Percentiles rank a stretch among this genome's conserved stretches.
phyloP scores from a whole-genome alignment of 176 grass and related monocot species.

The Carex parvula region DNA sequence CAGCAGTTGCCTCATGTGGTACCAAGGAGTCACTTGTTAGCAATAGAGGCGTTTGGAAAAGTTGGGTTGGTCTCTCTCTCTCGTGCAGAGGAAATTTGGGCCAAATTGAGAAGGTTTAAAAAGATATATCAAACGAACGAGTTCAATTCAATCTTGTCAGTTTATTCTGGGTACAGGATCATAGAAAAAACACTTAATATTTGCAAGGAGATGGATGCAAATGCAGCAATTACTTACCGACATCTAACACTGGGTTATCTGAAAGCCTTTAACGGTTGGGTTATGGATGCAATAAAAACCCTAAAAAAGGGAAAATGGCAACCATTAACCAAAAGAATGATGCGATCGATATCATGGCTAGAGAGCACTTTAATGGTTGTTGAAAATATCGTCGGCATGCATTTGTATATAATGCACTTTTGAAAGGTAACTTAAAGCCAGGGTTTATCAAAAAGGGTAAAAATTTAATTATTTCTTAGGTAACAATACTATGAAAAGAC shows the following conservation, averaged over 20 bases:
- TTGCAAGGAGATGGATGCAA: neutral
- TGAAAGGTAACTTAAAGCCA: too few relatives aligned
- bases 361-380: conserved; percentile 33
- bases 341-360: conserved; percentile 74
- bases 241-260: conserved; percentile 3
- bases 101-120: conserved; percentile 46
- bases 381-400: too few relatives aligned
- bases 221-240: too few relatives aligned
- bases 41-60: conserved; percentile 84
- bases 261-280: conserved; percentile 46
- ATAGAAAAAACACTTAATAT: conserved; percentile 45
- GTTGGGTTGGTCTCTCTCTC: conserved; percentile 22
- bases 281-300: conserved; percentile 65
- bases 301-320: conserved; percentile 59
- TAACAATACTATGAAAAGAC: too few relatives aligned
- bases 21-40: conserved; percentile 63
- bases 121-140: conserved; percentile 48
- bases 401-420: too few relatives aligned
- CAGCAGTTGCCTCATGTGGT: conserved; percentile 31
- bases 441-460: too few relatives aligned
- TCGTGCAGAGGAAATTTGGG: conserved; percentile 65
- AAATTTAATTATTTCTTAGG: too few relatives aligned
- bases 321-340: conserved; percentile 50
- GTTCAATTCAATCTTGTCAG: conserved; percentile 86
- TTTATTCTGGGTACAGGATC: conserved; percentile 55